Base-by-base conservation (phyloP, 1,284 basidiomycete genomes). In the Sparassis latifolia region DNA sequence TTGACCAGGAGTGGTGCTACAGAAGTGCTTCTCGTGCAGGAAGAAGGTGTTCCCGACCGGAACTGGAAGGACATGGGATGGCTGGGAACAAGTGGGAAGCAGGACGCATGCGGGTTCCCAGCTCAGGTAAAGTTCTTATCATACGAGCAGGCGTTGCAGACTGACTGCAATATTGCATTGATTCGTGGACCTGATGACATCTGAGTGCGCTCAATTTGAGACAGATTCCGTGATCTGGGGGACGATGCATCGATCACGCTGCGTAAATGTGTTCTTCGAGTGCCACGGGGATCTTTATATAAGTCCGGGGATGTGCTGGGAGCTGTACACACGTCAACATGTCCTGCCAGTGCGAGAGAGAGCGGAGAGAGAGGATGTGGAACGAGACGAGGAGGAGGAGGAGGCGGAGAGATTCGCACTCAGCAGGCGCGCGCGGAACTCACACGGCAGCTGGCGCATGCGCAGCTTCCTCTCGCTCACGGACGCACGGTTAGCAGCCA, bases 231-330 rank as follows among this genome's bases (percentile, higher is more conserved):
- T 56, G 61, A 62, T 62, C 58, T 58, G 57, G 56, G 52, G 52
- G 56, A 52, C 52, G 59, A 57, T 62, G 60, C 57, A 60, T 60
- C 59, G 60, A 62, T 62, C 60, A 63, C 54, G 60, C 59, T 58
- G 61, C 60, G 60, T 58, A 55, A 58, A 59, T 59, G 52, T 52
- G 53, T 51, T 56, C 56, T 55, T 47, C 49, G 51, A 56, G 55
- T 62, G 57, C 61, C 61, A 62, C 62, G 62, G 20, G 20, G 20
- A 60, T 61, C 61, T 58, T 49, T 45, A 55, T 60, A 56, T 58
- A 55, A 55, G 51, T 39, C 59, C 53, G 53, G 58, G 51, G 55
- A 1, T 20, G 20, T 20, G 20, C 20, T 20, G 20, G 20, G 20
- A 20, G 20, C 20, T 20, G 20, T 20, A 20, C 20, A 20, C 20